Conservation (phyloP, 2,329 filamentous ascomycete genomes). For the Chalara sp. region DNA sequence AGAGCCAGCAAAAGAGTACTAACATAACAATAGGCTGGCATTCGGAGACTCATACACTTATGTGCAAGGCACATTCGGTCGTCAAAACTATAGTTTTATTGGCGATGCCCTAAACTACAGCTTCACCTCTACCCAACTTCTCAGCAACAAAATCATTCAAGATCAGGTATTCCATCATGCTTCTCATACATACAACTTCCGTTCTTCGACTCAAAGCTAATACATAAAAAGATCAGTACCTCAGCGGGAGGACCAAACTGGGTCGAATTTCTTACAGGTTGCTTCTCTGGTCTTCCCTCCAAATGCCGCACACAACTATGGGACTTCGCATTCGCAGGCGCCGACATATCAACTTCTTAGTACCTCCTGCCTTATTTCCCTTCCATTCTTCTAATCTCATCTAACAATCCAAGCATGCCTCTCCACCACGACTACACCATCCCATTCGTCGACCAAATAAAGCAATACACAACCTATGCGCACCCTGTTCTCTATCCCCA, state of each 20-base stretch:
- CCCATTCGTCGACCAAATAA: conserved; percentile 41
- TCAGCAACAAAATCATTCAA: conserved; percentile 43
- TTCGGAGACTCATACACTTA: conserved; percentile 47
- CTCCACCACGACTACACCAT: conserved; percentile 45
- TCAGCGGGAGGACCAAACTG: conserved; percentile 48
- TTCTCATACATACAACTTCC: not conserved
- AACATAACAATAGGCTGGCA: conserved; percentile 28
- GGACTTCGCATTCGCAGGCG: conserved; percentile 50
- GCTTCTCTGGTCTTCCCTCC: conserved; percentile 39
- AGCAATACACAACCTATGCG: conserved; percentile 39
- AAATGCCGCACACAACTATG: conserved; percentile 42
- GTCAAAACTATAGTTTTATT: conserved; percentile 46
- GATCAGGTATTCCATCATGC: conserved; percentile 29
- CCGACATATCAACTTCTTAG: conserved; percentile 39
- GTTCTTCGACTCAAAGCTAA: not conserved
- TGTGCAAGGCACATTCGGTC: conserved; percentile 45
- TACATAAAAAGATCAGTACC: conserved; percentile 30
- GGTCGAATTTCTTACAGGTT: conserved; percentile 45
- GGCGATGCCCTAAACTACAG: conserved; percentile 41
- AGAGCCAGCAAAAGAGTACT: too few species aligned
- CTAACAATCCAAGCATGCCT: conserved; percentile 29
- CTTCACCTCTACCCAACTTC: conserved; percentile 36
- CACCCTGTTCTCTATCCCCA: conserved; percentile 9
- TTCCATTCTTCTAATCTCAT: not conserved
- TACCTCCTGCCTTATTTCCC: conserved; percentile 16